A percentile compares a stretch with the other conserved stretches of the same genome.
Evolutionary conservation across 345 rosid genomes (phyloP).

Genomic region (Psidium friedrichsthalianum): DNA sequence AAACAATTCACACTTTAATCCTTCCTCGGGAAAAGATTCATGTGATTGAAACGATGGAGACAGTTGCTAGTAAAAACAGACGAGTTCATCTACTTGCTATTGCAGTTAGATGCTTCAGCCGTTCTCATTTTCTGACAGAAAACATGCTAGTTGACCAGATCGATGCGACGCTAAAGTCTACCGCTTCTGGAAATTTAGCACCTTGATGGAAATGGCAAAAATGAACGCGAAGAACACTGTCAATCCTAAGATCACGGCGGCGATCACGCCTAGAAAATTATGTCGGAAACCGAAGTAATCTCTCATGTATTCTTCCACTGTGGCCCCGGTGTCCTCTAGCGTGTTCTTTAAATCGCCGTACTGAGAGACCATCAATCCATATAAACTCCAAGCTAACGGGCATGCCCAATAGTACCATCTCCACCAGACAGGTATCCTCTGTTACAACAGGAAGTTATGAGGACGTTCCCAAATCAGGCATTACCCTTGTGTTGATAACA

Average conservation of each 20-base stretch:
- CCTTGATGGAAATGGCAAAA: conserved; percentile 15
- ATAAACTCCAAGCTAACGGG: conserved; percentile 27
- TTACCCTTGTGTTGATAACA: too few species aligned
- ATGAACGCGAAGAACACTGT: conserved; percentile 11
- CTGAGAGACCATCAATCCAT: conserved; percentile 31
- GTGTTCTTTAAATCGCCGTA: conserved; percentile 6
- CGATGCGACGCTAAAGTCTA: background rate
- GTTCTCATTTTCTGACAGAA: too few species aligned
- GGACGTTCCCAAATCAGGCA: background rate
- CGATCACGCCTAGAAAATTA: conserved; percentile 17
- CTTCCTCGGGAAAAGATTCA: too few species aligned
- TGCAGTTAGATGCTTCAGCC: too few species aligned
- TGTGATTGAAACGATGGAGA: too few species aligned
- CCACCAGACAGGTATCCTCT: conserved; percentile 39
- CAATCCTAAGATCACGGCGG: conserved; percentile 11
- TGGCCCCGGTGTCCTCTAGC: background rate
- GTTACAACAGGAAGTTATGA: background rate
- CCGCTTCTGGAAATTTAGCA: conserved; percentile 24
- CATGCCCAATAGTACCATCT: conserved; percentile 34
- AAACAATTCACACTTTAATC: too few species aligned
- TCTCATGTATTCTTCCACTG: conserved; percentile 5
- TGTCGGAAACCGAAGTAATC: conserved; percentile 13
- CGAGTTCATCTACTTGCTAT: fast-evolving
- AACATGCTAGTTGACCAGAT: too few species aligned
- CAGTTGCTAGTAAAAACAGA: too few species aligned